Evolutionary conservation across 2,329 filamentous ascomycete genomes (phyloP), one percentile per base, ranked within the genome.

Genomic region (Clarireedia paspali): DNA sequence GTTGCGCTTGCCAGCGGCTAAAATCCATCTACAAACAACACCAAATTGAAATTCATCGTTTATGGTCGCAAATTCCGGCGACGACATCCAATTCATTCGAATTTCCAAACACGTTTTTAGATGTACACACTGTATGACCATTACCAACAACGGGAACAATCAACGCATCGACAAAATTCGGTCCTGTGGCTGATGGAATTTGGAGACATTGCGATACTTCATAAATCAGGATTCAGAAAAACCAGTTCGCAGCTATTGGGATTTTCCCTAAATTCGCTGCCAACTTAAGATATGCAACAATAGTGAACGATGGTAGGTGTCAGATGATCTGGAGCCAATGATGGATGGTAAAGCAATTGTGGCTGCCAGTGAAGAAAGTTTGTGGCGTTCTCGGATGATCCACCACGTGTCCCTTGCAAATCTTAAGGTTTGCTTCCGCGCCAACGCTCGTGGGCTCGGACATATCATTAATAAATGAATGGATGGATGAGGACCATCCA

Each of bases 221-320:
- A 42, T n/a, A 42, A 20, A 42, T 42, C 39, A 20, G 39, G 6
- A 42, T 42, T 42, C 17, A 5, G 17, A 42, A 15, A 42, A 20
- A 20, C 7, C 39, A 42, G 39, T 42, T 20, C 15, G 15, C n/a
- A n/a, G 5, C 7, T n/a, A 42, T 9, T 7, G 17, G 17, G 39
- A n/a, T 6, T n/a, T 42, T 42, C 15, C n/a, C 0, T 1, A 10
- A 42, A n/a, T 42, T n/a, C 39, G 39, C 39, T 42, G 39, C 15
- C 39, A 42, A 42, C 39, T 42, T 81, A 5, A 42, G 39, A 42
- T 20, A n/a, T 42, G 39, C 39, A 42, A 42, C 39, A 42, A 42
- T 20, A 20, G 20, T 20, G 20, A 20, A 20, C 20, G 20, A 42
- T 6, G 14, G 39, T 42, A 42, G 39, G 3, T 17, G 39, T 42